Evolutionary conservation across 805 yeast species (phyloP).

Genomic region (Kuraishia floccosa): DNA sequence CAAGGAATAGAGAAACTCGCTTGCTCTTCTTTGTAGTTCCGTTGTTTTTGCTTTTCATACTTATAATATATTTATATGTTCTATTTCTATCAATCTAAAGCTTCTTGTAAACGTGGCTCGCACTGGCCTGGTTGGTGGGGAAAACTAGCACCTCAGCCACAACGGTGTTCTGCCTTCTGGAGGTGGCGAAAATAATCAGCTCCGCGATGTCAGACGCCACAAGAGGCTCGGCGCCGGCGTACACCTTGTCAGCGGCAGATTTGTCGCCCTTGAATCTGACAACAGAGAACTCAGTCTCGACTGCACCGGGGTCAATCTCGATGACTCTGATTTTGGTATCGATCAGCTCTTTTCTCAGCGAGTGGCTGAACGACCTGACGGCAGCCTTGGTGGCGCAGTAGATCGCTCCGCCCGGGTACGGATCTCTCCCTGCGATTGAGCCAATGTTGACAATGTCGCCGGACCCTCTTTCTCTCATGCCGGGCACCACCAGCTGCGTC

Average conservation of each 20-base stretch:
- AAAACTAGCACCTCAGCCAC: conserved; percentile 64
- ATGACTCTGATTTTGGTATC: conserved; percentile 57
- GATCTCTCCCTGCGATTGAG: conserved; percentile 61
- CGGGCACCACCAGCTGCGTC: conserved; percentile 31
- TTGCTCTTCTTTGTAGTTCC: background rate
- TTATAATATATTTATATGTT: too few relatives aligned
- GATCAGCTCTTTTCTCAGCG: conserved; percentile 63
- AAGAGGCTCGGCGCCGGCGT: conserved; percentile 44
- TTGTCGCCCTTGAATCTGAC: conserved; percentile 51
- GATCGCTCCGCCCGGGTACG: conserved; percentile 62
- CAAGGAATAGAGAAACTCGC: conserved; percentile 42
- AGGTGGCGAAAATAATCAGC: conserved; percentile 41
- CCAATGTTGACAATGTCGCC: conserved; percentile 58
- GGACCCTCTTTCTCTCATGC: conserved; percentile 26
- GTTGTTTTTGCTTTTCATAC: background rate
- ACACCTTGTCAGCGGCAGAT: conserved; percentile 41
- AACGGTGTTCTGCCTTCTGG: conserved; percentile 48
- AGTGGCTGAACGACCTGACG: conserved; percentile 42
- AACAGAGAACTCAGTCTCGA: conserved; percentile 54
- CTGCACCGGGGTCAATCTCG: conserved; percentile 61
- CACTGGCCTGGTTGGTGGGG: conserved; percentile 67
- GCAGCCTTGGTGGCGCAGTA: conserved; percentile 65
- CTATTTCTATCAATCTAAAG: too few relatives aligned
- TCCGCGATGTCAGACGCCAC: conserved; percentile 52
- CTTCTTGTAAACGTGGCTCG: conserved; percentile 18